Conservation (phyloP, 768 basidiomycete species). For the Rickenella mellea region DNA sequence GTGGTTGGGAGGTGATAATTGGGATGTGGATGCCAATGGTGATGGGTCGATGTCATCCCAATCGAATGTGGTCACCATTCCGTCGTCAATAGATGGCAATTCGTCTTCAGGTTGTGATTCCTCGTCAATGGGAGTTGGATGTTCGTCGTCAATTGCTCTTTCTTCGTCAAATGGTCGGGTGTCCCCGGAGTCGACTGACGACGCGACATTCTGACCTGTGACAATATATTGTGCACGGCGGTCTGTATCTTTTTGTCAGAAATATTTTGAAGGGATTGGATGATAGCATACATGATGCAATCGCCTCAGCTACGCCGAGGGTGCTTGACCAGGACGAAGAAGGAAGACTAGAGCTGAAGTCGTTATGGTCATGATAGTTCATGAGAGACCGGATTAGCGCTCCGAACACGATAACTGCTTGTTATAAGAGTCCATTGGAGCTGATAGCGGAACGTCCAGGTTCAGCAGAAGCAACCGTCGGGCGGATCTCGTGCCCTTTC, state of each 20-base stretch:
- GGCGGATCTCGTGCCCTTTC: too few relatives aligned
- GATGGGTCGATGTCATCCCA: slow-evolving; percentile 13
- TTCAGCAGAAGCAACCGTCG: too few relatives aligned
- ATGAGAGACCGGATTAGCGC: background rate
- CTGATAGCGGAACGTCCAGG: too few relatives aligned
- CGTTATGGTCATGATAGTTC: background rate
- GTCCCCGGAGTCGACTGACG: slow-evolving; percentile 28
- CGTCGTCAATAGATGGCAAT: slow-evolving; percentile 4
- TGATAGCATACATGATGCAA: slow-evolving; percentile 44
- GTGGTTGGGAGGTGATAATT: background rate
- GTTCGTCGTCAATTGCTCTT: too few relatives aligned
- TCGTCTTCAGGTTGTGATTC: slow-evolving; percentile 1
- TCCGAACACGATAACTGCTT: too few relatives aligned
- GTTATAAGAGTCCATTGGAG: too few relatives aligned
- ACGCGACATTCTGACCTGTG: slow-evolving; percentile 48
- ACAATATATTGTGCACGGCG: slow-evolving; percentile 59
- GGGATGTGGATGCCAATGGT: too few relatives aligned
- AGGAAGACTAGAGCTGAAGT: slow-evolving; percentile 20
- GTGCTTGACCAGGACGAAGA: slow-evolving; percentile 40
- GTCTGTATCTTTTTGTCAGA: slow-evolving; percentile 30
- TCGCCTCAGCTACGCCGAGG: slow-evolving; percentile 39
- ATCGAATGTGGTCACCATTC: slow-evolving; percentile 12
- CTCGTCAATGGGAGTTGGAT: slow-evolving; percentile 1
- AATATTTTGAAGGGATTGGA: background rate
- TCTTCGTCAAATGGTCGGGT: slow-evolving; percentile 13